A percentile compares a stretch with the other conserved stretches of the same genome.
These are phyloP conservation scores for Sequoia sempervirens DNA, from an alignment of 75 land plant species.

Conservation along the genomic window DNA sequence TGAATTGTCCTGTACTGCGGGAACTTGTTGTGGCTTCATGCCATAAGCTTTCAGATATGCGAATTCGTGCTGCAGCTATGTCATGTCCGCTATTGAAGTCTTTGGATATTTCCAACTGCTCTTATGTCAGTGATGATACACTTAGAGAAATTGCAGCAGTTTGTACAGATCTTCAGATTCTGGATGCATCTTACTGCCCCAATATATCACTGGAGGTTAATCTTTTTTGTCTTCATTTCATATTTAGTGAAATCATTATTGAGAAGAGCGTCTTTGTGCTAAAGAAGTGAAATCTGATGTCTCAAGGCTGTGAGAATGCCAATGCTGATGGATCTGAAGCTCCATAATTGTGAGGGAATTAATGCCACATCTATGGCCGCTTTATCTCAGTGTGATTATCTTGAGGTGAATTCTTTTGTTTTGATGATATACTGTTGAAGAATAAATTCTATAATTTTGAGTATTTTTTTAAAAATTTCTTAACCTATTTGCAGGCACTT, in stretches of 20 bases:
- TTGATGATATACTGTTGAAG: not conserved
- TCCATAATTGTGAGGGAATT: conserved; percentile 89
- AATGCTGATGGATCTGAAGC: conserved; percentile 75
- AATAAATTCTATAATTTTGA: not conserved
- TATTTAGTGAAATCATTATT: not conserved
- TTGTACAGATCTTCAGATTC: conserved; percentile 65
- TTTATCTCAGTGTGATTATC: conserved; percentile 60
- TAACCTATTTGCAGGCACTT: conserved; percentile 45
- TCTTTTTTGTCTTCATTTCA: not conserved
- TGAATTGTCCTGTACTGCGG: too few species aligned
- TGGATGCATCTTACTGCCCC: conserved; percentile 90
- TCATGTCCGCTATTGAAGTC: conserved; percentile 69
- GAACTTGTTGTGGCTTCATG: too few species aligned
- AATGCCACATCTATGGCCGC: conserved; percentile 90
- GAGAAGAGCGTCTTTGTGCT: not conserved
- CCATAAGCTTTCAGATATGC: too few species aligned
- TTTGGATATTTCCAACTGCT: conserved; percentile 85
- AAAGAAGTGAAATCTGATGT: not conserved
- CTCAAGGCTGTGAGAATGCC: conserved; percentile 77
- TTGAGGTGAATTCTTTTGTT: conserved; percentile 54
- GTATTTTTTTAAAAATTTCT: not conserved
- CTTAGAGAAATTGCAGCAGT: conserved; percentile 64
- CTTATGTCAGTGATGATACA: conserved; percentile 87
- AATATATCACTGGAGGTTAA: conserved; percentile 70
- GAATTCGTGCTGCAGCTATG: conserved; percentile 17